These are phyloP conservation scores for Colletotrichum musae DNA, from an alignment of 2,329 filamentous ascomycete species.

Conservation along the genomic window DNA sequence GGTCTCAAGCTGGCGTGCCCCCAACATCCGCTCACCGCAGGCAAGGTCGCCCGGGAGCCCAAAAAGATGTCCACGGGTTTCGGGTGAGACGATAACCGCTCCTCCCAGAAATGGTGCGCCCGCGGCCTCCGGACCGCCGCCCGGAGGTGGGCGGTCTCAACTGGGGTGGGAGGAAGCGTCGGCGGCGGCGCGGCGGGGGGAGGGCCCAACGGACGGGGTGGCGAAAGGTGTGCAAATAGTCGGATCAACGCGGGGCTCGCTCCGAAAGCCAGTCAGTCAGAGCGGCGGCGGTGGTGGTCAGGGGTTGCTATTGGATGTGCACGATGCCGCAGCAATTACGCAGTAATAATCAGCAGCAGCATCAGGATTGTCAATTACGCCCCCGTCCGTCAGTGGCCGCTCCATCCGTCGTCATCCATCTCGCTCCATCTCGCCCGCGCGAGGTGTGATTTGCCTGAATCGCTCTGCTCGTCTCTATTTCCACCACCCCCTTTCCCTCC, in stretches of 20 bases:
- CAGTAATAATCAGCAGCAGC: neutral
- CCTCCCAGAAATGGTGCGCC: neutral
- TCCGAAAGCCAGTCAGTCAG: slow-evolving; percentile 1
- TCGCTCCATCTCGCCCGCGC: neutral
- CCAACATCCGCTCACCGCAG: neutral
- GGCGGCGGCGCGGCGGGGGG: slow-evolving; percentile 11
- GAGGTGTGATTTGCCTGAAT: slow-evolving; percentile 4
- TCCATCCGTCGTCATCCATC: slow-evolving; percentile 3
- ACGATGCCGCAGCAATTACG: neutral
- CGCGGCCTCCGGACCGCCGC: slow-evolving; percentile 17
- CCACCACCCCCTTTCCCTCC: neutral
- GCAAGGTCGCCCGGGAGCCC: neutral
- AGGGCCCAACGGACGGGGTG: slow-evolving; percentile 2
- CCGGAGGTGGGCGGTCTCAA: slow-evolving; percentile 14
- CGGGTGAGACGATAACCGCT: neutral
- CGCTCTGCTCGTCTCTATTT: neutral
- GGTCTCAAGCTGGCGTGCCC: neutral
- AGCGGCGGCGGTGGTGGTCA: neutral
- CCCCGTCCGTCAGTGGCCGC: neutral
- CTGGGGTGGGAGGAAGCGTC: neutral
- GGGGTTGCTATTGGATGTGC: neutral
- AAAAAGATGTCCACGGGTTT: neutral
- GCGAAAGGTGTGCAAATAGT: slow-evolving; percentile 19
- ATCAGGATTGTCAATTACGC: slow-evolving; percentile 5
- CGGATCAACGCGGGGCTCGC: slow-evolving; percentile 18